Base-by-base conservation (phyloP, 257 asterid genomes). In the Paraleonurus japonicus region DNA sequence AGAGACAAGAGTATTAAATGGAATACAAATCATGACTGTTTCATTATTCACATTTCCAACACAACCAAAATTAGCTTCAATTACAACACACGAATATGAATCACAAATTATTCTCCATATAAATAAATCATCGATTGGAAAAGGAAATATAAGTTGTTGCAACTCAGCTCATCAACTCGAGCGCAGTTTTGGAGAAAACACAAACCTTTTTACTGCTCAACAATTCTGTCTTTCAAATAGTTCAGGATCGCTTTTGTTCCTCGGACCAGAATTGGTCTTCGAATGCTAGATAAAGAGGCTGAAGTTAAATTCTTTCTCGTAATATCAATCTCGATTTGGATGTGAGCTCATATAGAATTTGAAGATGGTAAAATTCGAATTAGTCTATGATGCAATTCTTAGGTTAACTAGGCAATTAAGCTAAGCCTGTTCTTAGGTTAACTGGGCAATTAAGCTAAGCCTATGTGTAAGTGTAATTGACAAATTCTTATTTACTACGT, bases 191-290 rank as follows among this genome's bases (percentile, higher is more conserved):
- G 50, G 70, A 33, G 70, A 30, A 45, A 15, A 8, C 19, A 59
- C 77, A 28, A 51, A 15, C 54, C 11, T 35, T 43, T n/a, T 77
- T 76, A 90, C 55, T 81, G 79, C 81, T 79, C 88, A 24, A 80
- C 81, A 69, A 90, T 87, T 79, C 82, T 87, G 35, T 91, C 98
- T 89, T 89, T 90, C 48, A 94, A 75, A 80, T 94, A 94, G 6
- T 50, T 80, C 79, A 94, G 80, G 80, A 91, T 69, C 5, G 84
- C 96, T 78, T 90, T 94, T 23, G 98, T 94, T 79, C 98, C 97
- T 67, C 96, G 83, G 13, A 85, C 89, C 87, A 94, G 69, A 73
- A 94, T 87, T 10, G 96, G 28, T 86, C 98, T 86, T 61, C 98
- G 92, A n/a, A 94, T 87, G 82, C 98, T 94, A 89, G 66, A 80